Evolutionary conservation across 2,329 filamentous ascomycete genomes (phyloP), one percentile per base, ranked within the genome.

Genomic region (Septoria linicola): DNA sequence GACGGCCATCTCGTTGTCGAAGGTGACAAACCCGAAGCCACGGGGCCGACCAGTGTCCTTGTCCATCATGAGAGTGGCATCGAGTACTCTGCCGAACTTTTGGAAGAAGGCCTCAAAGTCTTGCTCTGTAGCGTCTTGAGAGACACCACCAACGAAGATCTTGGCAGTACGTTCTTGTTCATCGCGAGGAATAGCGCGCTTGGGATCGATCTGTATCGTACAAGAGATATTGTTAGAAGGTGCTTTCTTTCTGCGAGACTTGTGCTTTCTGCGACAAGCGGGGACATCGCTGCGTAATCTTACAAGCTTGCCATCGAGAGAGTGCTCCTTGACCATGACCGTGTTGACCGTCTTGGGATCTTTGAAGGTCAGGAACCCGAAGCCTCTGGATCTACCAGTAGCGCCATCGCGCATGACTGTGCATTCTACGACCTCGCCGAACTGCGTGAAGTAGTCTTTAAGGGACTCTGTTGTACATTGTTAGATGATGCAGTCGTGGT

Each of bases 271-370:
- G 43, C 43, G 43, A 37, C 7, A 19, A 30, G 21, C 14, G 44
- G 34, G 23, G 14, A 31, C 21, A 45, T 40, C 43, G 14, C 13
- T 45, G 39, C 23, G 34, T 36, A 42, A 41, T 75, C 88, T 77
- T 80, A 97, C 93, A 71, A 99, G 96, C 73, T 99, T 99, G 56
- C 93, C 93, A 68, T 99, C 93, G 17, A 99, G 80, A 63, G 92
- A 95, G 71, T 99, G 93, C 70, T 99, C 93, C 74, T 99, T 99
- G 57, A 99, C 93, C 93, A 99, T 99, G 59, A 99, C 93, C 61
- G 90, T 95, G 69, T 99, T 99, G 60, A 99, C 93, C 3, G 89
- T 96, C 75, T 96, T 96, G 41, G 93, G 87, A 67, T 99, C 93
- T 69, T 89, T 95, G 78, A 99, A 99, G 0, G 93, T 99, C 56